Conservation (phyloP, 2,329 filamentous ascomycete species). For the Trichothecium roseum region DNA sequence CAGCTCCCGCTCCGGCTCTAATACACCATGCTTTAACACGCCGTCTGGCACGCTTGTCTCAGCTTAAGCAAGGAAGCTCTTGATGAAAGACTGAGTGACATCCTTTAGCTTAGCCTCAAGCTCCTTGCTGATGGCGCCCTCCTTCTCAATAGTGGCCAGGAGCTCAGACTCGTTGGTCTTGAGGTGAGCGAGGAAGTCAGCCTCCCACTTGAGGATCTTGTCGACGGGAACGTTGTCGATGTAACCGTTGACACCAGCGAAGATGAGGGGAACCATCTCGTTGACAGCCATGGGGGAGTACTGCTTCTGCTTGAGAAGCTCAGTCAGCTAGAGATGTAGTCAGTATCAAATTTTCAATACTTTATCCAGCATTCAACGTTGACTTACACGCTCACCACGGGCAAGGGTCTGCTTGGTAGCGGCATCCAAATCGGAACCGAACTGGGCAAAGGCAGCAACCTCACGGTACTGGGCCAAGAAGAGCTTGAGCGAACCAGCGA, state of each 20-base stretch:
- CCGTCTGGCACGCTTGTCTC: slow-evolving; percentile 15
- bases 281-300: slow-evolving; percentile 97
- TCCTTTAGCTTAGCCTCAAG: slow-evolving; percentile 76
- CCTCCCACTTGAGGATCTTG: slow-evolving; percentile 91
- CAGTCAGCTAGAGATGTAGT: slow-evolving; percentile 53
- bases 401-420: slow-evolving; percentile 96
- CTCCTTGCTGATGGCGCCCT: slow-evolving; percentile 93
- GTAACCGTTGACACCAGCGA: slow-evolving; percentile 95
- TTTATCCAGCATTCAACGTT: too few species aligned
- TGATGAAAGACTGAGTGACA: slow-evolving; percentile 71
- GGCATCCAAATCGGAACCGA: slow-evolving; percentile 98
- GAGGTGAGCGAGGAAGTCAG: slow-evolving; percentile 87
- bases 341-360: slow-evolving; percentile 11
- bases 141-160: slow-evolving; percentile 81
- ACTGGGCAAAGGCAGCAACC: slow-evolving; percentile 98
- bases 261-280: slow-evolving; percentile 99
- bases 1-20: slow-evolving; percentile 20
- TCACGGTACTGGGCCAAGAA: slow-evolving; percentile 99
- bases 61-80: slow-evolving; percentile 67
- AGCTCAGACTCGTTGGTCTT: slow-evolving; percentile 83
- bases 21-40: slow-evolving; percentile 10
- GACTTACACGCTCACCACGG: slow-evolving; percentile 92
- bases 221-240: slow-evolving; percentile 79
- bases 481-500: slow-evolving; percentile 98
- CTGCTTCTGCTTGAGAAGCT: slow-evolving; percentile 99